Evolutionary conservation across 129 eudicot species (phyloP).

Genomic region (Lactuca sativa): DNA sequence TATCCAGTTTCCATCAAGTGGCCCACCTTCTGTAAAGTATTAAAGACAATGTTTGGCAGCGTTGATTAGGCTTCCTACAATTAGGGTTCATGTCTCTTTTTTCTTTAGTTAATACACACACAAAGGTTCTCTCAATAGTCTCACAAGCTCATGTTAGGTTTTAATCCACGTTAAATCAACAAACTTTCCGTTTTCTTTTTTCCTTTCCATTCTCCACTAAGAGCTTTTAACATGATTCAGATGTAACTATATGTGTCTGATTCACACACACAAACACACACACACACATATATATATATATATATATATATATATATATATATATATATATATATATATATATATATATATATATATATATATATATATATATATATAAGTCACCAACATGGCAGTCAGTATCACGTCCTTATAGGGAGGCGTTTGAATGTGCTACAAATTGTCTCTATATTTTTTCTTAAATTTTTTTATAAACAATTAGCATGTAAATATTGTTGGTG

Average conservation of each 20-base stretch:
- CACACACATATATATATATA: background rate
- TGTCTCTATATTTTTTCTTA: too few relatives aligned
- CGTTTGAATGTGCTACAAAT: too few relatives aligned
- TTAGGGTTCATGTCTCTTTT: conserved; percentile 33
- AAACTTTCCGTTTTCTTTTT: conserved; percentile 9
- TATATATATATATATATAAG: too few relatives aligned
- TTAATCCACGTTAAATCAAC: conserved; percentile 20
- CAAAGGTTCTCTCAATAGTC: conserved; percentile 25
- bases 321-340: too few relatives aligned
- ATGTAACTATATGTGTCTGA: background rate
- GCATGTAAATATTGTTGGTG: too few relatives aligned
- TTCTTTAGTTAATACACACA: conserved; percentile 25
- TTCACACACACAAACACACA: too few relatives aligned
- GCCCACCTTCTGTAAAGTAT: conserved; percentile 21
- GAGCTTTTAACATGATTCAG: conserved; percentile 9
- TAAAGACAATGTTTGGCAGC: conserved; percentile 36
- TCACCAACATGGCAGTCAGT: too few relatives aligned
- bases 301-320: too few relatives aligned
- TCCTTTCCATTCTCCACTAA: conserved; percentile 1
- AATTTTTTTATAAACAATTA: too few relatives aligned
- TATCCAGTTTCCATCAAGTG: conserved; percentile 18
- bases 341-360: too few relatives aligned
- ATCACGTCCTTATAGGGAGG: too few relatives aligned
- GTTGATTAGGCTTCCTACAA: conserved; percentile 27
- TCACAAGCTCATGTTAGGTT: conserved; percentile 32